Evolutionary conservation across 1,284 basidiomycete genomes (phyloP).

Genomic region (Entoloma clypeatum): DNA sequence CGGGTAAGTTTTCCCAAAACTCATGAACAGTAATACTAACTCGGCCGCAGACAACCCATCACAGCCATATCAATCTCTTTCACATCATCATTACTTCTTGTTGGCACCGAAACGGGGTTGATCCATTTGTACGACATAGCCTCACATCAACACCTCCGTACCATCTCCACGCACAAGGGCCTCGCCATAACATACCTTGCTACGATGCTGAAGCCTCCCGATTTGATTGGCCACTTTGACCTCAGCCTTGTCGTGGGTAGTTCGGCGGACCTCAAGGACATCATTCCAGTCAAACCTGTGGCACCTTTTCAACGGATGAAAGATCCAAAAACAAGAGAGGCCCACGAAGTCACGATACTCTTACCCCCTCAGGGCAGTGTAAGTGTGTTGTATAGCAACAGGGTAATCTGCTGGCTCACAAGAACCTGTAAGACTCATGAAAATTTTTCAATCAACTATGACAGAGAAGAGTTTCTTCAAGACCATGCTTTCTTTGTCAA

Average conservation of each 20-base stretch:
- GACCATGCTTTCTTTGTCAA: conserved; percentile 62
- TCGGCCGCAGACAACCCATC: conserved; percentile 51
- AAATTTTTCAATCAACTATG: conserved; percentile 37
- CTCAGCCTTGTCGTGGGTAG: conserved; percentile 45
- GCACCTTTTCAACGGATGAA: conserved; percentile 68
- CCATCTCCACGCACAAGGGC: conserved; percentile 71
- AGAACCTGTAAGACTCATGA: conserved; percentile 31
- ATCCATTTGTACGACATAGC: conserved; percentile 84
- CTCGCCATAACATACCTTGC: conserved; percentile 69
- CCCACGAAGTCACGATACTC: conserved; percentile 63
- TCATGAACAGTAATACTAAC: conserved; percentile 6
- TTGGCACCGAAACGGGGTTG: conserved; percentile 71
- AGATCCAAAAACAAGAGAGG: conserved; percentile 60
- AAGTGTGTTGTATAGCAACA: conserved; percentile 22
- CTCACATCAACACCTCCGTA: conserved; percentile 85
- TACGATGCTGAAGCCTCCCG: conserved; percentile 78
- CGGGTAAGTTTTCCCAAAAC: conserved; percentile 40
- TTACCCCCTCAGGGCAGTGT: conserved; percentile 46
- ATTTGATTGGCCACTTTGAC: conserved; percentile 75
- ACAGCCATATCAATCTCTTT: conserved; percentile 74
- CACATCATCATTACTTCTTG: conserved; percentile 68
- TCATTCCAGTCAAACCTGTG: conserved; percentile 63
- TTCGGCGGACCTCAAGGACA: conserved; percentile 47
- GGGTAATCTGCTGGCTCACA: no score
- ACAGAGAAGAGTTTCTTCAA: conserved; percentile 49